phyloP scores from a whole-genome alignment of 805 yeast species.

The Torulaspora franciscae region DNA sequence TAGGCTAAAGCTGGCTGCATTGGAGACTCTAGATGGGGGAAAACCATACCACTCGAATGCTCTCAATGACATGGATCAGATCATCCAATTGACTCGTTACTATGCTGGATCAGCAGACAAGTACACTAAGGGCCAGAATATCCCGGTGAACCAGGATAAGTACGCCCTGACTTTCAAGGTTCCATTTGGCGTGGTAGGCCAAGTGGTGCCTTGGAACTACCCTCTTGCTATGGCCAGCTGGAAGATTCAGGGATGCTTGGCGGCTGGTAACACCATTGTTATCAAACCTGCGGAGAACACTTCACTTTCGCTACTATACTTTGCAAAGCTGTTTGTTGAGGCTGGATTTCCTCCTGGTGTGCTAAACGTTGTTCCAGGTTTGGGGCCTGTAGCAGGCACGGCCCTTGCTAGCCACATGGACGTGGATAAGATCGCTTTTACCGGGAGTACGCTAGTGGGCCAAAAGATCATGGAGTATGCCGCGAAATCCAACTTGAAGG shows the following conservation, averaged over 20 bases:
- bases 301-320: conserved; percentile 40
- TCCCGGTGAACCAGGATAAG: conserved; percentile 55
- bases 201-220: conserved; percentile 47
- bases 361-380: conserved; percentile 41
- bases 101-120: conserved; percentile 70
- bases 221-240: conserved; percentile 45
- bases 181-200: conserved; percentile 47
- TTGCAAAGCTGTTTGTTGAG: conserved; percentile 38
- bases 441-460: conserved; percentile 47
- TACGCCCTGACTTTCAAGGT: conserved; percentile 46
- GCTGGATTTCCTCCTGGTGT: conserved; percentile 46
- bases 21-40: conserved; percentile 55
- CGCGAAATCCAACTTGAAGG: conserved; percentile 37
- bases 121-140: conserved; percentile 49
- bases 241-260: conserved; percentile 50
- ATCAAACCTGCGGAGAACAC: conserved; percentile 45
- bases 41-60: conserved; percentile 49
- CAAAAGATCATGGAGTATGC: conserved; percentile 38
- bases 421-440: conserved; percentile 45
- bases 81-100: conserved; percentile 51
- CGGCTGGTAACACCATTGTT: conserved; percentile 42
- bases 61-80: conserved; percentile 51
- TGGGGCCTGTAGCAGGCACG: conserved; percentile 39
- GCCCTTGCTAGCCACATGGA: conserved; percentile 40
- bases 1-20: conserved; percentile 45